These are phyloP conservation scores for Kingdonia uniflora DNA, from an alignment of 164 flowering plant species.

Conservation along the genomic window DNA sequence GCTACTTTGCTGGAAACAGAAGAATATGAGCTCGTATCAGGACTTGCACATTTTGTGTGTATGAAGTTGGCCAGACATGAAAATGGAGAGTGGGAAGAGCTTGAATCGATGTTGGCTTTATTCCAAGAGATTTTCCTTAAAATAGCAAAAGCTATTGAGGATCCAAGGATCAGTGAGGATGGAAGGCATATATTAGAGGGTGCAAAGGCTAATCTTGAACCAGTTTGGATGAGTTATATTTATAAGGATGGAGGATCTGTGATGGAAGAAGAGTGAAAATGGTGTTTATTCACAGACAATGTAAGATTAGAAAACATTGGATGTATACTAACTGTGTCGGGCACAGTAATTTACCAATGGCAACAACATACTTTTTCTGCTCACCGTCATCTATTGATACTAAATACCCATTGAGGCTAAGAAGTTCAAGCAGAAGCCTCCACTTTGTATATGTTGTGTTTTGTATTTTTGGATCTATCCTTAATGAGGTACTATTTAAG, in stretches of 20 bases:
- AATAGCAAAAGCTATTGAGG: slow-evolving; percentile 32
- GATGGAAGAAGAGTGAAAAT: slow-evolving; percentile 21
- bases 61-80: slow-evolving; percentile 37
- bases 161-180: slow-evolving; percentile 20
- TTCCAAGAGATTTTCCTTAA: slow-evolving; percentile 32
- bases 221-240: slow-evolving; percentile 37
- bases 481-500: too few relatives aligned
- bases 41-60: slow-evolving; percentile 60
- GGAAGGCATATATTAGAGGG: slow-evolving; percentile 21
- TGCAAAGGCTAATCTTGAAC: slow-evolving; percentile 56
- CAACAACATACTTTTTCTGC: too few relatives aligned
- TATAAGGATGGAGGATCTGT: slow-evolving; percentile 10
- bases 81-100: slow-evolving; percentile 37
- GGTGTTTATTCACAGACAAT: too few relatives aligned
- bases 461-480: too few relatives aligned
- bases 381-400: too few relatives aligned
- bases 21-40: slow-evolving; percentile 46
- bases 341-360: too few relatives aligned
- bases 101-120: slow-evolving; percentile 40
- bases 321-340: too few relatives aligned
- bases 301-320: too few relatives aligned
- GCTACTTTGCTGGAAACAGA: slow-evolving; percentile 33
- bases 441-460: too few relatives aligned
- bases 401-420: too few relatives aligned
- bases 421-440: too few relatives aligned